Base-by-base conservation (phyloP, 139 green algal species). In the Coccomyxa sp. region DNA sequence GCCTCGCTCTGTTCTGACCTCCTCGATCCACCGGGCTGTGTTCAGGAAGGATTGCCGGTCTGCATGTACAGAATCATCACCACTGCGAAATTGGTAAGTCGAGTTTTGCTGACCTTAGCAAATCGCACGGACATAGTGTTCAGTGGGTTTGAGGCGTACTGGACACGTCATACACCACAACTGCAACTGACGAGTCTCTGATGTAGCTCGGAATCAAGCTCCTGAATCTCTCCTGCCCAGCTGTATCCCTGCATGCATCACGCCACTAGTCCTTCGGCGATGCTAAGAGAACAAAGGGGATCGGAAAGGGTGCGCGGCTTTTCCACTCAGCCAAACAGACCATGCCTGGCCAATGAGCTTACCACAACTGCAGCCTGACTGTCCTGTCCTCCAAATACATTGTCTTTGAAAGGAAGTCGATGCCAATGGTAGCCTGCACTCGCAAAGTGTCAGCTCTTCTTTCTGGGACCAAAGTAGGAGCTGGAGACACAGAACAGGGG, bases 311-410 rank as follows among this genome's bases (percentile, higher is more conserved):
- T 38, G 13, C 21, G 63, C 31, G 3, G 74, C 45, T n/a, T 58
- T 21, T 67, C 13, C 63, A 18, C 21, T 21, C 63, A 11, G 18
- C 21, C 18, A 71, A 25, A 71, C 21, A 71, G 63, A 71, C 18
- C 21, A 25, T 9, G 21, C 18, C 18, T 28, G 63, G 63, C 21
- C 21, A 28, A 21, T 71, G 21, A 18, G 21, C 71, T 31, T 10
- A 99, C 96, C 97, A 99, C 12, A 99, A 91, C 91, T 99, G 97
- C 83, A 99, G 88, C 28, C 97, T 89, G 45, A 99, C 97, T 27
- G 97, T 99, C 14, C 97, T 89, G 88, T 99, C 97, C 80, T 99
- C 97, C 66, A 99, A 83, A 82, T 99, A 99, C 96, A 99, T 99
- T 7, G 97, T 99, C 83, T 99, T 99, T 10, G 95, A 99, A 13